phyloP scores from a whole-genome alignment of 192 early-diverging fungal species.

The Coemansia sp. region DNA sequence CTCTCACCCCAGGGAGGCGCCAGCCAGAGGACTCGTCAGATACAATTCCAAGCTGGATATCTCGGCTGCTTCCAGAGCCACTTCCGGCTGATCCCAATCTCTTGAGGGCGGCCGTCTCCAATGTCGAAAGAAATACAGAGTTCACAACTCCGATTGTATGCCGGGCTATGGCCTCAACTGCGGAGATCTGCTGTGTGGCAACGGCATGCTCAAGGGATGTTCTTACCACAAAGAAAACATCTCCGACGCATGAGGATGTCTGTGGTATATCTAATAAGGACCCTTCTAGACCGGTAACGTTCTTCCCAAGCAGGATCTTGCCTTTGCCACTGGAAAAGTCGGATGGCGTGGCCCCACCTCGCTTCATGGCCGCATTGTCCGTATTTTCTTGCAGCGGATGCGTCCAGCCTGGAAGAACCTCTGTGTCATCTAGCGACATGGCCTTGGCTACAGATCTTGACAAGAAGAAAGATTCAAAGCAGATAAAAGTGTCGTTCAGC shows the following conservation, averaged over 20 bases:
- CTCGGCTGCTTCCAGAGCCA: neutral
- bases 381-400: neutral
- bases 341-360: neutral
- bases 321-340: neutral
- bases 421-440: slow-evolving; percentile 46
- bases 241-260: slow-evolving; percentile 74
- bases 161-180: slow-evolving; percentile 70
- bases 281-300: neutral
- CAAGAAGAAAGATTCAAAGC: slow-evolving; percentile 45
- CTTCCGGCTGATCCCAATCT: slow-evolving; percentile 12
- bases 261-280: slow-evolving; percentile 8
- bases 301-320: neutral
- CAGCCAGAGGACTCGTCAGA: slow-evolving; percentile 13
- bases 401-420: slow-evolving; percentile 34
- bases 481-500: slow-evolving; percentile 40
- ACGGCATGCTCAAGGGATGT: slow-evolving; percentile 71
- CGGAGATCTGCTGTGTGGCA: slow-evolving; percentile 68
- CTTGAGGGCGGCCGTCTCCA: slow-evolving; percentile 33
- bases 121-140: slow-evolving; percentile 23
- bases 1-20: slow-evolving; percentile 21
- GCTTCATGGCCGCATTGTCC: neutral
- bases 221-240: slow-evolving; percentile 90
- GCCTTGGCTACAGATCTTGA: slow-evolving; percentile 35
- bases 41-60: neutral
- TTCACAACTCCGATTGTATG: slow-evolving; percentile 56